Base-by-base conservation (phyloP, 345 rosid genomes). In the Heritiera fomes region DNA sequence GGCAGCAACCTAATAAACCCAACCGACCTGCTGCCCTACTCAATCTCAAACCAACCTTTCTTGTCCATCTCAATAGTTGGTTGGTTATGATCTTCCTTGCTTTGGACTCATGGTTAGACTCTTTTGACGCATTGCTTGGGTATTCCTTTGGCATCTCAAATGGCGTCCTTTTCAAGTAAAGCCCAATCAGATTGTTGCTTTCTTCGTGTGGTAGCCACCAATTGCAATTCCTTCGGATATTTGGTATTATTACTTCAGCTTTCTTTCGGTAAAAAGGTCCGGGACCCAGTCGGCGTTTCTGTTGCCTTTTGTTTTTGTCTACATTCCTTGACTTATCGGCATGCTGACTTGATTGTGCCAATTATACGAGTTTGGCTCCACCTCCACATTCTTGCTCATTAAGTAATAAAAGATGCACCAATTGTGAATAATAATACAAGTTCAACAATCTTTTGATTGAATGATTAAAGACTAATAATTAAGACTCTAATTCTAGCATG, bases 331-430 rank as follows among this genome's bases (percentile, higher is more conserved):
- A 43, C 73, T 23, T 69, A 23, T 12, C 0, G 41, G 12, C 58
- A 8, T 70, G 34, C 55, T 70, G 28, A 47, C 49, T 47, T n/a
- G 38, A 13, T 69, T 46, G 73, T 20, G 55, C 58, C 74, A 70
- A 23, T 70, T 41, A 71, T 50, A 50, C 2, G 23, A 28, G 32
- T 43, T 43, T 3, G 43, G 28, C 50, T 49, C 41, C 18, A 23
- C 74, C 50, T 49, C 58, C 18, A 23, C 74, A 49, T 70, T 47
- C 74, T 47, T 70, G 58, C 32, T 69, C 73, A 58, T 28, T 49
- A 70, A 70, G 40, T 47, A n/a, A 12, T 70, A 8, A 13, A n/a
- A 20, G 41, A 28, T 11, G 43, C 6, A 41, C 43, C 6, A 23
- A 23, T 23, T 23, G 28, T 23, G 28, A 23, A 23, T 23, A 23